Evolutionary conservation across 306 rosid species (phyloP), one percentile per base, ranked within the genome.

Genomic region (Vigna hirtella): DNA sequence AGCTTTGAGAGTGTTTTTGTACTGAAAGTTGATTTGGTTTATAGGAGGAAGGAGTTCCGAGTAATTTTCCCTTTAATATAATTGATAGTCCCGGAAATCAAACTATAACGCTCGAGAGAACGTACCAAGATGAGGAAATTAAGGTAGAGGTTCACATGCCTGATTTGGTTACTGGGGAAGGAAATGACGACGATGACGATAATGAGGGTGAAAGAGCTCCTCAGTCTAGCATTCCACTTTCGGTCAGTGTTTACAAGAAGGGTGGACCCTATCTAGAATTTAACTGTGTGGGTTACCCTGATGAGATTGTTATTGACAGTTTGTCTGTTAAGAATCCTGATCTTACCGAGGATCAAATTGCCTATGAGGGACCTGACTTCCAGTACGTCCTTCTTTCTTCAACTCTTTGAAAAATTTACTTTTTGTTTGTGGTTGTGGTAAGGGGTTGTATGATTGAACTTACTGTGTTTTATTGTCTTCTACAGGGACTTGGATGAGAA

Each of bases 281-380:
- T 12, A 79, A 84, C 26, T 84, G 91, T 83, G 83, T 87, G 51
- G 98, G 98, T 55, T 93, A 72, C 84, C 87, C 96, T 2, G 91
- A 95, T 71, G 94, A 95, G 81, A 88, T 95, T 72, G 76, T 83
- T 20, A 90, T 95, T 7, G 97, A 93, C 4, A 81, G 87, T 85
- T 83, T 95, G 89, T 49, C 85, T 5, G 90, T 91, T 49, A 95
- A 86, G 88, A 77, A 85, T 85, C 91, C 97, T 0, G 90, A 85
- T 24, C 73, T 62, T 62, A 7, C 84, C 6, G 99, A 91, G 56
- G 98, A 93, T 73, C 84, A 92, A 66, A 84, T 93, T 53, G 76
- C 97, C 16, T 93, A 95, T 1, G 92, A 91, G 74, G 99, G 98
- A 59, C 99, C 99, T n/a, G 93, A 91, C 30, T 95, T 92, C 86